phyloP scores from a whole-genome alignment of 2,329 filamentous ascomycete genomes.

The Fusarium pseudocircinatum region DNA sequence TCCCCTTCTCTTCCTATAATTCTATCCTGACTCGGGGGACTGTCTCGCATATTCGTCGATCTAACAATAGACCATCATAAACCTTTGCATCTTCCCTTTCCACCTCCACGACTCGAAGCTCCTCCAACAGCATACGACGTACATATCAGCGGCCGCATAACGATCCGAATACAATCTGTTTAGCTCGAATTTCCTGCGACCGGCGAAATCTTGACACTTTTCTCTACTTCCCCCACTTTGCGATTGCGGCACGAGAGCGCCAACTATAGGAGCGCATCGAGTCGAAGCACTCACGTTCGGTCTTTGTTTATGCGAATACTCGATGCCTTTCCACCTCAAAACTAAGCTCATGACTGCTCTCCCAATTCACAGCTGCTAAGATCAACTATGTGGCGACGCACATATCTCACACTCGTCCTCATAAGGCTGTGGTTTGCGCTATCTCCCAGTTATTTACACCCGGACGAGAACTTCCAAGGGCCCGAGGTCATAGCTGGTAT shows the following conservation, averaged over 20 bases:
- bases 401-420: constrained; percentile 84
- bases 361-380: constrained; percentile 31
- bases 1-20: neutral
- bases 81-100: constrained; percentile 10
- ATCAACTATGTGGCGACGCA: constrained; percentile 84
- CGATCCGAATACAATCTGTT: constrained; percentile 8
- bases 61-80: constrained; percentile 14
- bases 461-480: constrained; percentile 98
- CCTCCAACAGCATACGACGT: constrained; percentile 9
- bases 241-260: constrained; percentile 12
- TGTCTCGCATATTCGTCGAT: constrained; percentile 12
- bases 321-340: constrained; percentile 31
- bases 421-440: constrained; percentile 94
- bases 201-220: neutral
- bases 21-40: neutral
- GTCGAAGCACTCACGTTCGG: constrained; percentile 2
- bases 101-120: neutral
- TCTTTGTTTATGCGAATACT: constrained; percentile 27
- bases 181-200: neutral
- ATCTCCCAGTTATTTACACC: constrained; percentile 95
- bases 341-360: constrained; percentile 43
- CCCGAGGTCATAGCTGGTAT: constrained; percentile 96
- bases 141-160: constrained; percentile 1
- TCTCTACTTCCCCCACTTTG: neutral
- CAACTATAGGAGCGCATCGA: neutral